Percentiles rank a stretch among this genome's conserved stretches.
Evolutionary conservation across 2,329 filamentous ascomycete genomes (phyloP).

Genomic region (Cladobotryum mycophilum): DNA sequence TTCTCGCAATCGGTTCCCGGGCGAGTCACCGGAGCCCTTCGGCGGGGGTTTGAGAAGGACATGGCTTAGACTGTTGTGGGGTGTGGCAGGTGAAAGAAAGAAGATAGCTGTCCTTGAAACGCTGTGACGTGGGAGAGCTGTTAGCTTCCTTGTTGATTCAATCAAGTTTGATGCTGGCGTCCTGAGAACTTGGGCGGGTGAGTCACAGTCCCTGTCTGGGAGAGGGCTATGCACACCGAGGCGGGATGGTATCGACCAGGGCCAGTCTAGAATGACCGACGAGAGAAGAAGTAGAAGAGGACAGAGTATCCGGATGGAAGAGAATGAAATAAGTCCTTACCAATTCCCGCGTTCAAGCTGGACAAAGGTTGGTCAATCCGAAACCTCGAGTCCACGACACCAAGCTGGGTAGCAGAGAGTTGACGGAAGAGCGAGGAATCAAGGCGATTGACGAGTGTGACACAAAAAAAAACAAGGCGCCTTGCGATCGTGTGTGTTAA

Average conservation of each 20-base stretch:
- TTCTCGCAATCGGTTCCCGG: constrained; percentile 26
- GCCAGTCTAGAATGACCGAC: not conserved
- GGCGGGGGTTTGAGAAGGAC: constrained; percentile 42
- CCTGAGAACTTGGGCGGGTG: constrained; percentile 7
- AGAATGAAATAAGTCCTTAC: constrained; percentile 6
- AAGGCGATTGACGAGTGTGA: not conserved
- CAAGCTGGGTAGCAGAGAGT: constrained; percentile 1
- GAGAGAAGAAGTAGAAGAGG: not conserved
- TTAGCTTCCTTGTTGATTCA: constrained; percentile 22
- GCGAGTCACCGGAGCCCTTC: constrained; percentile 40
- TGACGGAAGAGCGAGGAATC: not conserved
- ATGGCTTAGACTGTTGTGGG: constrained; percentile 36
- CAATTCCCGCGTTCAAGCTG: constrained; percentile 5
- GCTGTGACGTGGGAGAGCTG: constrained; percentile 21
- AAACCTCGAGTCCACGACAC: constrained; percentile 1
- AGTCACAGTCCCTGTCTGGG: constrained; percentile 11
- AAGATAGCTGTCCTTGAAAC: constrained; percentile 27
- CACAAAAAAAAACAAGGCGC: too few relatives aligned
- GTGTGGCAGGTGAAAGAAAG: constrained; percentile 20
- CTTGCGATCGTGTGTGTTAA: too few relatives aligned
- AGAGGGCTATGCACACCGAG: constrained; percentile 12
- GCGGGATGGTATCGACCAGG: constrained; percentile 3
- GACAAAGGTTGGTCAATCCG: not conserved
- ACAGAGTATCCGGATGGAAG: constrained; percentile 1
- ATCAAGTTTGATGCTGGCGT: constrained; percentile 10